These are phyloP conservation scores for Sarocladium oryzae DNA, from an alignment of 2,329 filamentous ascomycete species.

Conservation along the genomic window DNA sequence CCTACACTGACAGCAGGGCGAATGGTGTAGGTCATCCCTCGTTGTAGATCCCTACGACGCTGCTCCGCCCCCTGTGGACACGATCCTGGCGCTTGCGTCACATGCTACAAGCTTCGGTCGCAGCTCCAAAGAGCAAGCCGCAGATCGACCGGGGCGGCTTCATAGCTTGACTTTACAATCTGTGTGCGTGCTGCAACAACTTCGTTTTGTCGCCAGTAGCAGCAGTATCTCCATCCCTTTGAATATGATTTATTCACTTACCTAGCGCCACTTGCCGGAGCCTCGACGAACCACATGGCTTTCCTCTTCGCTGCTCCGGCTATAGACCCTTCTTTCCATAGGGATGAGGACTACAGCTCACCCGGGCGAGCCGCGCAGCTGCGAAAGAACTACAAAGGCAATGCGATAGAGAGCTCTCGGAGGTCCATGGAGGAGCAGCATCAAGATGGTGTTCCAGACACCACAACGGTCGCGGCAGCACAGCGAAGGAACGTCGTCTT, in stretches of 20 bases:
- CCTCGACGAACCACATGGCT: background rate
- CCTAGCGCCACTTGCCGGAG: background rate
- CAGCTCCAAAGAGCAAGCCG: background rate
- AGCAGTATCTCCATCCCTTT: background rate
- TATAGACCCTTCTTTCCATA: slow-evolving; percentile 12
- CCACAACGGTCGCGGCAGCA: slow-evolving; percentile 17
- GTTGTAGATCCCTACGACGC: no score
- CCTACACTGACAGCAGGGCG: no score
- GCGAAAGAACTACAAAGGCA: background rate
- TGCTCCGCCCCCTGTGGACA: background rate
- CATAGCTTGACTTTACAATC: background rate
- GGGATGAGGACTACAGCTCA: slow-evolving; percentile 12
- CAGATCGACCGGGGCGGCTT: background rate
- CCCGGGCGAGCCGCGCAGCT: background rate
- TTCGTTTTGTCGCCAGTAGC: background rate
- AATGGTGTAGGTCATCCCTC: no score
- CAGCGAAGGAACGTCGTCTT: slow-evolving; percentile 45
- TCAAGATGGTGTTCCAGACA: background rate
- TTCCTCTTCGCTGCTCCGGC: slow-evolving; percentile 5
- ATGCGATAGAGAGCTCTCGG: background rate
- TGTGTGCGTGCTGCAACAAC: background rate
- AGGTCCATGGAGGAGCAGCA: background rate
- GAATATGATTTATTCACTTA: background rate
- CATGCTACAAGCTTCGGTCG: background rate
- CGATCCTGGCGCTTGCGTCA: background rate